These are phyloP conservation scores for Metschnikowia noctiluminum DNA, from an alignment of 805 yeast species.

Conservation along the genomic window DNA sequence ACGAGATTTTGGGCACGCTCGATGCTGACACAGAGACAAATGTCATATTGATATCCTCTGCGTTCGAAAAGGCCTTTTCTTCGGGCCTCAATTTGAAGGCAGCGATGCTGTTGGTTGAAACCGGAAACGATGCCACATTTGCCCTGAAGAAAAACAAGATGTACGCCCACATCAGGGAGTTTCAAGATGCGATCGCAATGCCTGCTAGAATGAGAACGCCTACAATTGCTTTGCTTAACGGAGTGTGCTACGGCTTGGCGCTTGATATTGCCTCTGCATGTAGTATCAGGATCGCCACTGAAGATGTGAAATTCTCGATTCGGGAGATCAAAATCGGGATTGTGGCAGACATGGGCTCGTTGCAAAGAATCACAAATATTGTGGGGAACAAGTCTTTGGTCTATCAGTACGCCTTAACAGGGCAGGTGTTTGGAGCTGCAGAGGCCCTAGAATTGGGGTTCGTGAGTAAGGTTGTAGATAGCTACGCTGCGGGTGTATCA, in stretches of 20 bases:
- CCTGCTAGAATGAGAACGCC: slow-evolving; percentile 53
- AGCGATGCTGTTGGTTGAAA: slow-evolving; percentile 10
- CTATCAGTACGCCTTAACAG: slow-evolving; percentile 61
- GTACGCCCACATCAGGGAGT: slow-evolving; percentile 44
- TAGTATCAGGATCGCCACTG: slow-evolving; percentile 54
- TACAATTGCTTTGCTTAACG: slow-evolving; percentile 66
- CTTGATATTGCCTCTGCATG: slow-evolving; percentile 61
- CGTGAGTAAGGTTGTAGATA: slow-evolving; percentile 43
- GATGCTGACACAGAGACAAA: slow-evolving; percentile 45
- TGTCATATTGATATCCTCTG: slow-evolving; percentile 53
- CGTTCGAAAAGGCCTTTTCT: slow-evolving; percentile 53
- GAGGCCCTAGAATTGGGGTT: slow-evolving; percentile 58
- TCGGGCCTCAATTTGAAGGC: slow-evolving; percentile 63
- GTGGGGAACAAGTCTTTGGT: slow-evolving; percentile 55
- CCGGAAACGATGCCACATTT: slow-evolving; percentile 9
- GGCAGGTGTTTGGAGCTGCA: slow-evolving; percentile 49
- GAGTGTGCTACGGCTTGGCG: slow-evolving; percentile 63
- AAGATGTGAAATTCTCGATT: slow-evolving; percentile 52
- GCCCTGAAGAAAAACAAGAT: slow-evolving; percentile 25
- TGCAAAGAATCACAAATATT: slow-evolving; percentile 60
- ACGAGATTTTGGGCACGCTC: slow-evolving; percentile 43
- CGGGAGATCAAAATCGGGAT: slow-evolving; percentile 72
- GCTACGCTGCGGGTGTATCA: slow-evolving; percentile 47
- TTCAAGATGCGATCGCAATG: slow-evolving; percentile 54
- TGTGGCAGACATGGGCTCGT: slow-evolving; percentile 75